phyloP scores from a whole-genome alignment of 768 basidiomycete species.

The Termitomyces sp. region DNA sequence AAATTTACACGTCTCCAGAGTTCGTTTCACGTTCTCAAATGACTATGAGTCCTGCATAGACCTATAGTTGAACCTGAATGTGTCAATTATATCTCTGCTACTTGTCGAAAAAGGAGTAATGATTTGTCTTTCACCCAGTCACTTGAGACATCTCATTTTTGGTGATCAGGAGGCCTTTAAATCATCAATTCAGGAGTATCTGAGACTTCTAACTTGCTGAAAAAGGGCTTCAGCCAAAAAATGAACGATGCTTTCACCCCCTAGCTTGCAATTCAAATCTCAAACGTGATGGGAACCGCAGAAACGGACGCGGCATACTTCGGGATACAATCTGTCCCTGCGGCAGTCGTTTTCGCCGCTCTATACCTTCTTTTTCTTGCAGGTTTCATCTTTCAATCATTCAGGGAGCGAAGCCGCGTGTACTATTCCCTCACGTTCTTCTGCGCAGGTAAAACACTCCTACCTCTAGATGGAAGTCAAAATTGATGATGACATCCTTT shows the following conservation, averaged over 20 bases:
- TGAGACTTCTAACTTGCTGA: not conserved
- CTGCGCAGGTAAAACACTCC: slow-evolving; percentile 18
- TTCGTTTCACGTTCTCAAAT: no score
- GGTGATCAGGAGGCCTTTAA: not conserved
- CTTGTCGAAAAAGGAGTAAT: not conserved
- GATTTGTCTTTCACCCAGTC: not conserved
- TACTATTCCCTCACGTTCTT: slow-evolving; percentile 22
- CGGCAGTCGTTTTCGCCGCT: slow-evolving; percentile 19
- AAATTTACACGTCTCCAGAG: no score
- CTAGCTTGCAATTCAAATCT: not conserved
- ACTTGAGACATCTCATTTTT: not conserved
- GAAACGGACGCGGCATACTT: slow-evolving; percentile 1
- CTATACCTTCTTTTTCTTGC: slow-evolving; percentile 19
- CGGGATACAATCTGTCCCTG: slow-evolving; percentile 17
- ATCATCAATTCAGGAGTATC: not conserved
- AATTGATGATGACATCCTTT: not conserved
- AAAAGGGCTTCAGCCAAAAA: not conserved
- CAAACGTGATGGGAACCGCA: not conserved
- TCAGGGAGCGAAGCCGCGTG: slow-evolving; percentile 18
- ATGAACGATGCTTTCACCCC: not conserved
- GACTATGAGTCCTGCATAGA: no score
- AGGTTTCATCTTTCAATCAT: slow-evolving; percentile 16
- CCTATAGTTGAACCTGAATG: no score
- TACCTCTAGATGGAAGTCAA: not conserved
- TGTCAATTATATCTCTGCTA: not conserved